A percentile compares a stretch with the other conserved stretches of the same genome.
Evolutionary conservation across 257 asterid genomes (phyloP).

Genomic region (Solanum chiquidenum): DNA sequence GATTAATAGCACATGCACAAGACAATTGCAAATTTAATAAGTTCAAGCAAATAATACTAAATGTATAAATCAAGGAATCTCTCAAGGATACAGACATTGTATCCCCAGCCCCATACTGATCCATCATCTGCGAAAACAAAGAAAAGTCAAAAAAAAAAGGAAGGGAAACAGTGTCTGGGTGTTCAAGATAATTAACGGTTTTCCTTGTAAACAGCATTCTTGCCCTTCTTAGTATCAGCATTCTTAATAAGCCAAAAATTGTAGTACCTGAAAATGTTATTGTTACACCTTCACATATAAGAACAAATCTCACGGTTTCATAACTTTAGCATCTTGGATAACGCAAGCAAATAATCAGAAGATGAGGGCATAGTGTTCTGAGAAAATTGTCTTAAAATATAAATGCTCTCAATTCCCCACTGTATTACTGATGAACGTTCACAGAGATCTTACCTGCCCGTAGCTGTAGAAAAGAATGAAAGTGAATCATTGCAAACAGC

Average conservation of each 20-base stretch:
- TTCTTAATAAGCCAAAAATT: not conserved
- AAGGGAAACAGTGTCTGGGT: not conserved
- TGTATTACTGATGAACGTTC: not conserved
- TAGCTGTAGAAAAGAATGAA: not conserved
- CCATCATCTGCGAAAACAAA: constrained; percentile 74
- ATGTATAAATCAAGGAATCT: not conserved
- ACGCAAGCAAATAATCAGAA: not conserved
- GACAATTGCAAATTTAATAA: not conserved
- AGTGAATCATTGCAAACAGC: not conserved
- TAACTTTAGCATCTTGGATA: not conserved
- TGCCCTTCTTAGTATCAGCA: not conserved
- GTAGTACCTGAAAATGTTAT: not conserved
- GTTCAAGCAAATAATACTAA: not conserved
- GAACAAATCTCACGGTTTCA: not conserved
- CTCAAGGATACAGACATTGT: constrained; percentile 74
- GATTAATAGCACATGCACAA: not conserved
- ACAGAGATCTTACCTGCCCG: not conserved
- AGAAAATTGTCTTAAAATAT: not conserved
- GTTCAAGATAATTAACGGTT: not conserved
- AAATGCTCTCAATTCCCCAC: not conserved
- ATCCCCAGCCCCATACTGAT: constrained; percentile 92
- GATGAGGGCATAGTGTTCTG: not conserved
- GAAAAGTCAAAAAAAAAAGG: not conserved
- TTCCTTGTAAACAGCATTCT: not conserved
- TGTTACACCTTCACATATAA: not conserved